These are phyloP conservation scores for Chlorencoelia australis DNA, from an alignment of 2,329 filamentous ascomycete species.

Conservation along the genomic window DNA sequence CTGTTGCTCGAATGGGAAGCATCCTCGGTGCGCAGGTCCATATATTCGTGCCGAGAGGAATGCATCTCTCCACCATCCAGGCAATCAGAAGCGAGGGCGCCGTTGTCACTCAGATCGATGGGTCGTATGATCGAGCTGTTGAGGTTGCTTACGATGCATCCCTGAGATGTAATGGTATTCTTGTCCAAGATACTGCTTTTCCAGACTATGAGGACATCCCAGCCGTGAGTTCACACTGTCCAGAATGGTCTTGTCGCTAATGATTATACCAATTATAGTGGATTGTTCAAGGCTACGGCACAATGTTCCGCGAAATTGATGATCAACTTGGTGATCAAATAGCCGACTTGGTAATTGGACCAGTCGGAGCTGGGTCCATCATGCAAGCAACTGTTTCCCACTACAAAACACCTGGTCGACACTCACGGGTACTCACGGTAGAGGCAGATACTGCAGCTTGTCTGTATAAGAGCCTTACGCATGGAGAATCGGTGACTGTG, in stretches of 20 bases:
- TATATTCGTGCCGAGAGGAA: slow-evolving; percentile 53
- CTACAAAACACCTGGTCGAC: slow-evolving; percentile 40
- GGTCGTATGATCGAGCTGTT: slow-evolving; percentile 56
- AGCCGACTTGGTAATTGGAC: slow-evolving; percentile 46
- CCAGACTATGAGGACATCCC: slow-evolving; percentile 57
- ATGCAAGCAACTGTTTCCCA: slow-evolving; percentile 61
- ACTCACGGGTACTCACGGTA: slow-evolving; percentile 47
- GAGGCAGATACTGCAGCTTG: slow-evolving; percentile 59
- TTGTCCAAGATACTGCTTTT: slow-evolving; percentile 62
- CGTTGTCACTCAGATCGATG: slow-evolving; percentile 41
- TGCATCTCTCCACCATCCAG: slow-evolving; percentile 42
- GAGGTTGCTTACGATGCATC: slow-evolving; percentile 15
- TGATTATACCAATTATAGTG: too few relatives aligned
- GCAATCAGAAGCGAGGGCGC: slow-evolving; percentile 55
- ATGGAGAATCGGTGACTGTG: slow-evolving; percentile 27
- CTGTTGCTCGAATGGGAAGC: slow-evolving; percentile 57
- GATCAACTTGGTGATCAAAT: slow-evolving; percentile 40
- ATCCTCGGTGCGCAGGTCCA: slow-evolving; percentile 43
- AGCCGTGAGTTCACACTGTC: too few relatives aligned
- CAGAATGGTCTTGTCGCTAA: too few relatives aligned
- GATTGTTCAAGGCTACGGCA: slow-evolving; percentile 70
- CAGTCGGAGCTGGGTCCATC: slow-evolving; percentile 64
- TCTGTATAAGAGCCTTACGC: slow-evolving; percentile 41
- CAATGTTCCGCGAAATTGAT: slow-evolving; percentile 61
- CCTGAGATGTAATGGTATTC: slow-evolving; percentile 28